Percentiles rank a stretch among this genome's conserved stretches.
Conservation (phyloP, 371 early-diverging fungal genomes). For the Mucor saturninus region DNA sequence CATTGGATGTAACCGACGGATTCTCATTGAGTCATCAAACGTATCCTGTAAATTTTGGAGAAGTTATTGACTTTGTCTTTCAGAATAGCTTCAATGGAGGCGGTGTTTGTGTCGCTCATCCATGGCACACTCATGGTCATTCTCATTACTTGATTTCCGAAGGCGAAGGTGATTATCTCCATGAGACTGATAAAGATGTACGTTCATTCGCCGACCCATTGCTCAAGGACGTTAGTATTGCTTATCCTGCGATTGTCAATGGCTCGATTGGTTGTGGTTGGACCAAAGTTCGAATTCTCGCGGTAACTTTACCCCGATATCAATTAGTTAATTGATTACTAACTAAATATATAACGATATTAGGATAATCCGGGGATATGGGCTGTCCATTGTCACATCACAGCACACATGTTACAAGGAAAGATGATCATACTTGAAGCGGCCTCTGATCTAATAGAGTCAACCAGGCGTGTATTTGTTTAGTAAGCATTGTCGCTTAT, state of each 20-base stretch:
- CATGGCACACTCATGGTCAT: constrained; percentile 53
- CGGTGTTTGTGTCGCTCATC: constrained; percentile 37
- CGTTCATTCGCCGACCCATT: constrained; percentile 32
- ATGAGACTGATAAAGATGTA: constrained; percentile 27
- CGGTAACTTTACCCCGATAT: constrained; percentile 20
- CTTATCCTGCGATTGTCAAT: constrained; percentile 21
- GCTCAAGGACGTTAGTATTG: constrained; percentile 38
- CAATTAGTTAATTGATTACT: background rate
- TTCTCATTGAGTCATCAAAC: constrained; percentile 28
- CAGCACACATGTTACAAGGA: constrained; percentile 53
- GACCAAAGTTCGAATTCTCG: constrained; percentile 38
- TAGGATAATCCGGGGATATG: constrained; percentile 57
- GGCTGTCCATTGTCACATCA: constrained; percentile 58
- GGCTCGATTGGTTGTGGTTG: constrained; percentile 33
- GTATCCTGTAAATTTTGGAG: constrained; percentile 27
- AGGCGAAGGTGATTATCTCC: constrained; percentile 38
- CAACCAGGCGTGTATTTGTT: background rate
- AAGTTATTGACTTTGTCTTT: constrained; percentile 44
- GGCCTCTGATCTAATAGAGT: constrained; percentile 27
- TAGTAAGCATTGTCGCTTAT: too few relatives aligned
- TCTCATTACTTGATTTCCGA: constrained; percentile 42
- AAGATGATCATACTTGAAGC: constrained; percentile 45
- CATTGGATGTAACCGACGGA: constrained; percentile 20
- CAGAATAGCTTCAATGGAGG: constrained; percentile 22
- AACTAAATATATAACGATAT: background rate